Conservation (phyloP, 768 basidiomycete genomes). For the Trametes gibbosa region DNA sequence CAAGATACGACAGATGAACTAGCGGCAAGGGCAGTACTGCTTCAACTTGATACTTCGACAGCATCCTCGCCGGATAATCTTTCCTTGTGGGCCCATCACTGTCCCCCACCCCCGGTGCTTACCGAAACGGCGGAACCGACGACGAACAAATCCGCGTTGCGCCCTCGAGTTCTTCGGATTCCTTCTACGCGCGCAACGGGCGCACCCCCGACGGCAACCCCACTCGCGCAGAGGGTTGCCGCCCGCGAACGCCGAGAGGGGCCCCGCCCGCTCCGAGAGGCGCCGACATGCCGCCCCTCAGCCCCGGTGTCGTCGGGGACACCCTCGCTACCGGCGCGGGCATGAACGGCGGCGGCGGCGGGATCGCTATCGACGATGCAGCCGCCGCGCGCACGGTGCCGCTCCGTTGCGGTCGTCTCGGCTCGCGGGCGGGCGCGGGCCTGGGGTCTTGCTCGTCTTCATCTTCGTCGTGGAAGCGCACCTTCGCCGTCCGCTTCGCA, state of each 20-base stretch:
- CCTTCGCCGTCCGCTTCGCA: constrained; percentile 25
- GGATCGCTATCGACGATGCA: not conserved
- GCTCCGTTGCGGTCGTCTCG: not conserved
- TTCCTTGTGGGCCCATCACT: too few species aligned
- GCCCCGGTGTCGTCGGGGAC: constrained; percentile 4
- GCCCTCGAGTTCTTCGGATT: not conserved
- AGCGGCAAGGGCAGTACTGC: too few species aligned
- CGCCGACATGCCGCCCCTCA: constrained; percentile 1
- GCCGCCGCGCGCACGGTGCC: not conserved
- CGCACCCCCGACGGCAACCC: constrained; percentile 25
- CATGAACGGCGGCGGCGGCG: not conserved
- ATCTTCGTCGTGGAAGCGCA: constrained; percentile 21
- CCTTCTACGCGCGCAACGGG: constrained; percentile 16
- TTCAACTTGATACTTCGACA: too few species aligned
- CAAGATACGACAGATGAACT: too few species aligned
- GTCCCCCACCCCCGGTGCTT: too few species aligned
- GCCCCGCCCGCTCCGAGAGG: constrained; percentile 7
- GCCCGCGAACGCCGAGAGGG: constrained; percentile 15
- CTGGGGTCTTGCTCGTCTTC: not conserved
- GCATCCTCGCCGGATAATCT: too few species aligned
- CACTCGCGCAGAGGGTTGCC: constrained; percentile 13
- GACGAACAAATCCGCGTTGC: not conserved
- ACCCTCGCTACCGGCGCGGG: constrained; percentile 6
- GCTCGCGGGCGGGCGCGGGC: not conserved
- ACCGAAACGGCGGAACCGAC: too few species aligned